Conservation (phyloP, 176 grass and related monocot species). For the Metroxylon sagu region DNA sequence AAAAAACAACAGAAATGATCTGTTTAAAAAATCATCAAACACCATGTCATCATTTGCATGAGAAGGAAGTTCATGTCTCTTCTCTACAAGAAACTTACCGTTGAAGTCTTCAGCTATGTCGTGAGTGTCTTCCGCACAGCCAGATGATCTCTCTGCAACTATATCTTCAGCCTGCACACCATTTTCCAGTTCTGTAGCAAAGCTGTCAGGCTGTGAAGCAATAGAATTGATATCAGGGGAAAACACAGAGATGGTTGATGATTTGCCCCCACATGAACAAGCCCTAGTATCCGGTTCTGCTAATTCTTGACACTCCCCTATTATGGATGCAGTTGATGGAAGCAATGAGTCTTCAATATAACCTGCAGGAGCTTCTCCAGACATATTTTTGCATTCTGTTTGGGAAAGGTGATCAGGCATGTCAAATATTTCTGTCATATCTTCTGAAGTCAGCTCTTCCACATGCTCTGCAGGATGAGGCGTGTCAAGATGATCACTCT, state of each 20-base stretch:
- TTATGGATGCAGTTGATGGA: slow-evolving; percentile 2
- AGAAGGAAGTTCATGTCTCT: neutral
- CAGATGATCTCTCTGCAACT: neutral
- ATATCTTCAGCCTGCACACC: slow-evolving; percentile 19
- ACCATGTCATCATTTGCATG: neutral
- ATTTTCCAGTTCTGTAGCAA: slow-evolving; percentile 12
- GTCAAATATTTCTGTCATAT: slow-evolving; percentile 22
- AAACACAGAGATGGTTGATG: slow-evolving; percentile 19
- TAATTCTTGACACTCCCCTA: slow-evolving; percentile 20
- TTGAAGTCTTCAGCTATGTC: slow-evolving; percentile 12
- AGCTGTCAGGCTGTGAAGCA: slow-evolving; percentile 3
- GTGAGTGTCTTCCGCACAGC: slow-evolving; percentile 13
- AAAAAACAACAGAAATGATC: neutral
- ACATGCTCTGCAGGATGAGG: slow-evolving; percentile 24
- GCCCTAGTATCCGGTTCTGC: slow-evolving; percentile 15
- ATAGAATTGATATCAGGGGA: slow-evolving; percentile 15
- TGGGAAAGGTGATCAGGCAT: slow-evolving; percentile 35
- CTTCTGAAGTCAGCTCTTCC: slow-evolving; percentile 23
- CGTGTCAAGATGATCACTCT: slow-evolving; percentile 24
- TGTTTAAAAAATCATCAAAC: neutral
- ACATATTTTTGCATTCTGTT: slow-evolving; percentile 8
- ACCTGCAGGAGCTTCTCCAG: slow-evolving; percentile 22
- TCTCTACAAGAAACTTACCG: slow-evolving; percentile 18
- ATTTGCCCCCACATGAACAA: slow-evolving; percentile 15
- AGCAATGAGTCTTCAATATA: slow-evolving; percentile 33